Percentiles rank a stretch among this genome's conserved stretches.
These are phyloP conservation scores for Leucocoprinus birnbaumii DNA, from an alignment of 768 basidiomycete genomes.

Conservation along the genomic window DNA sequence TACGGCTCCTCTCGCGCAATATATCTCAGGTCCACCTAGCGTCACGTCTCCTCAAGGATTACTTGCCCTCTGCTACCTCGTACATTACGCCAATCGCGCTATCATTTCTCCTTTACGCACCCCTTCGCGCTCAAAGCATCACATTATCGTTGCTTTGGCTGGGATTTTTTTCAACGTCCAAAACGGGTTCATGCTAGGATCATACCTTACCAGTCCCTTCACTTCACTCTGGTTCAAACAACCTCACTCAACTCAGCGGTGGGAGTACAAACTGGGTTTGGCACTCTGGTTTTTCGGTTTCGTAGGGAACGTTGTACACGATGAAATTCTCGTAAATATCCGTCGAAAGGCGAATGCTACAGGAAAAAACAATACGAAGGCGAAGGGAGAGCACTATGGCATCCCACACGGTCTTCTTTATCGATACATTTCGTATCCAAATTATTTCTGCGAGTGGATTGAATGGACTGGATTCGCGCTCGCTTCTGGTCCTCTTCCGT, in stretches of 20 bases:
- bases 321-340: constrained; percentile 85
- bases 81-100: constrained; percentile 85
- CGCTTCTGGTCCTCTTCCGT: constrained; percentile 57
- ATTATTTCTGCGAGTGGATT: constrained; percentile 93
- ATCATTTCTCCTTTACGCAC: constrained; percentile 78
- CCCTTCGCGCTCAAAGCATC: constrained; percentile 73
- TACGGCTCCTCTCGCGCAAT: constrained; percentile 43
- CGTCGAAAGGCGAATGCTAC: constrained; percentile 53
- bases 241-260: constrained; percentile 24
- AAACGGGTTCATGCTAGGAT: constrained; percentile 71
- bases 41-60: constrained; percentile 42
- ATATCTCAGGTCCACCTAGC: constrained; percentile 24
- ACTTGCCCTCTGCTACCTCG: constrained; percentile 56
- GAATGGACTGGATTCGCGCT: constrained; percentile 92
- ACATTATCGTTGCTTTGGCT: constrained; percentile 57
- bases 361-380: neutral
- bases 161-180: constrained; percentile 65
- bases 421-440: constrained; percentile 81
- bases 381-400: constrained; percentile 57
- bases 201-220: constrained; percentile 61
- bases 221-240: constrained; percentile 40
- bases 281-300: constrained; percentile 71
- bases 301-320: constrained; percentile 80
- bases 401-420: constrained; percentile 82
- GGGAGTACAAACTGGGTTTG: constrained; percentile 62